A percentile compares a stretch with the other conserved stretches of the same genome.
These are phyloP conservation scores for Erysimum cheiri DNA, from an alignment of 441 rosid genomes.

Conservation along the genomic window DNA sequence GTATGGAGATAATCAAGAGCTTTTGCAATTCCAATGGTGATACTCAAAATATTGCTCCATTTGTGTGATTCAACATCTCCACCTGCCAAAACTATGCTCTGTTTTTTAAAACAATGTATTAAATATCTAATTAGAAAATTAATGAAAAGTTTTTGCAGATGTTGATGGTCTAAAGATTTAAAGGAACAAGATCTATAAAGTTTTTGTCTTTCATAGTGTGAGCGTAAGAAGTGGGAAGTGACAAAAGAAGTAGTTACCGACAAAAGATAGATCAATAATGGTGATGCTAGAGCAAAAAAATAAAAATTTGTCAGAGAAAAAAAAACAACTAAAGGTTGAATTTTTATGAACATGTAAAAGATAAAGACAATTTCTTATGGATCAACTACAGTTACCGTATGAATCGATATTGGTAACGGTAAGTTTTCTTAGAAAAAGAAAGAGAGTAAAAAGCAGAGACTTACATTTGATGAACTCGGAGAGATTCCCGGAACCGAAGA, in stretches of 20 bases:
- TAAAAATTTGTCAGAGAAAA: background rate
- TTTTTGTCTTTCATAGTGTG: conserved; percentile 28
- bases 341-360: conserved; percentile 10
- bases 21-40: conserved; percentile 67
- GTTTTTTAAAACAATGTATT: conserved; percentile 5
- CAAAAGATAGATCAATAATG: conserved; percentile 42
- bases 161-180: conserved; percentile 26
- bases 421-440: conserved; percentile 17
- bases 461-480: conserved; percentile 74
- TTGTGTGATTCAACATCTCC: conserved; percentile 60
- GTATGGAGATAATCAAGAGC: conserved; percentile 85
- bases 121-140: background rate
- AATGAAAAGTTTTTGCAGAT: background rate
- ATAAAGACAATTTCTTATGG: conserved; percentile 7
- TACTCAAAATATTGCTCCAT: conserved; percentile 64
- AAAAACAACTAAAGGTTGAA: background rate
- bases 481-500: conserved; percentile 68
- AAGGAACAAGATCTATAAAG: conserved; percentile 26
- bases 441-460: conserved; percentile 31
- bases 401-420: conserved; percentile 8
- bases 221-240: conserved; percentile 38
- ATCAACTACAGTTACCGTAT: conserved; percentile 2
- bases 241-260: conserved; percentile 38
- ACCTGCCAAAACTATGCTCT: conserved; percentile 55
- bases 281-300: conserved; percentile 7